These are phyloP conservation scores for Leishmania martiniquensis DNA, from an alignment of 208 protist genomes.

Conservation along the genomic window DNA sequence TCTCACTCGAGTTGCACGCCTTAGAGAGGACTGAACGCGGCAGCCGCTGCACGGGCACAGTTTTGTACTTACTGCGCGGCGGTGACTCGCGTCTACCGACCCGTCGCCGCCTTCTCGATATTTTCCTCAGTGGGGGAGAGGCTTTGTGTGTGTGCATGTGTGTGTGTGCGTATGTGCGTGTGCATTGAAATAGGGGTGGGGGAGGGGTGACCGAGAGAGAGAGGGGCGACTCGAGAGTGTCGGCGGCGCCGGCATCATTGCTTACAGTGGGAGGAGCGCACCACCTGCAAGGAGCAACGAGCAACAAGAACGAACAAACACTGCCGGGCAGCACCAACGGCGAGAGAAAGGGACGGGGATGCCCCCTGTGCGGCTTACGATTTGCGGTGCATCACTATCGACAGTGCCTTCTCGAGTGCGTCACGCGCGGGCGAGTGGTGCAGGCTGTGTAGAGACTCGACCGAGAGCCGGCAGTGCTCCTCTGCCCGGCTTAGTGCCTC, in stretches of 20 bases:
- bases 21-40: background rate
- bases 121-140: background rate
- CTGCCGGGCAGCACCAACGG: background rate
- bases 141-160: too few species aligned
- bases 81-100: background rate
- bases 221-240: background rate
- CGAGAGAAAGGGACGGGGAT: too few species aligned
- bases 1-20: background rate
- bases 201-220: too few species aligned
- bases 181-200: too few species aligned
- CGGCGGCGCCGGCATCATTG: background rate
- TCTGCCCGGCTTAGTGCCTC: slow-evolving; percentile 67
- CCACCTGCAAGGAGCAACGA: too few species aligned
- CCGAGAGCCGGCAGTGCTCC: slow-evolving; percentile 64
- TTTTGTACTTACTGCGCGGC: background rate
- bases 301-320: background rate
- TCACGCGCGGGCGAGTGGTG: slow-evolving; percentile 64
- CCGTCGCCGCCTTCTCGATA: background rate
- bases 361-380: slow-evolving; percentile 19
- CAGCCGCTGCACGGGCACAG: background rate
- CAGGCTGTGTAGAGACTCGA: slow-evolving; percentile 50
- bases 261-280: too few species aligned
- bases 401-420: slow-evolving; percentile 58
- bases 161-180: too few species aligned
- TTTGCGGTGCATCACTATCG: slow-evolving; percentile 61